Percentiles rank a stretch among this genome's conserved stretches.
Conservation (phyloP, 2,329 filamentous ascomycete genomes). For the Cladosporium sp. region DNA sequence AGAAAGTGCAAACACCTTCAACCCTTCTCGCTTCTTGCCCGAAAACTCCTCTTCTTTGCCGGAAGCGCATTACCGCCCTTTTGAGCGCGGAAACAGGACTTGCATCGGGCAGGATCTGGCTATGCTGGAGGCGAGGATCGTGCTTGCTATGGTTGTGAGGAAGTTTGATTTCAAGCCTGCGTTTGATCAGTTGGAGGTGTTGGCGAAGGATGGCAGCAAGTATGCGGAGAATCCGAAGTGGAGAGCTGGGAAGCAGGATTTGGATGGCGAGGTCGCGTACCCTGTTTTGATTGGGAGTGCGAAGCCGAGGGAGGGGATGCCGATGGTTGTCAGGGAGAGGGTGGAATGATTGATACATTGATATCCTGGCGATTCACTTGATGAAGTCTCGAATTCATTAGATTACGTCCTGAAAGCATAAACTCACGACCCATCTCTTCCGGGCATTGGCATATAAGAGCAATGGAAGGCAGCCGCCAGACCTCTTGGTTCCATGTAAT, state of each 20-base stretch:
- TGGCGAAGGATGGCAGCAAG: slow-evolving; percentile 31
- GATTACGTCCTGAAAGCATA: too few relatives aligned
- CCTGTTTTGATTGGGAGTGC: slow-evolving; percentile 25
- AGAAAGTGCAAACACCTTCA: slow-evolving; percentile 37
- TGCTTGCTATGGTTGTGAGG: slow-evolving; percentile 45
- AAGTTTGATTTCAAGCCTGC: slow-evolving; percentile 46
- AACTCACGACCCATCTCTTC: too few relatives aligned
- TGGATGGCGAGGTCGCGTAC: slow-evolving; percentile 27
- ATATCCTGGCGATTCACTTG: too few relatives aligned
- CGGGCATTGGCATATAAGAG: too few relatives aligned
- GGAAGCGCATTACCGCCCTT: slow-evolving; percentile 49
- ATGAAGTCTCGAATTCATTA: too few relatives aligned
- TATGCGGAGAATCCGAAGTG: slow-evolving; percentile 22
- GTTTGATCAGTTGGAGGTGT: slow-evolving; percentile 30
- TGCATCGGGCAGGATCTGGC: slow-evolving; percentile 55
- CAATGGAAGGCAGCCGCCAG: too few relatives aligned
- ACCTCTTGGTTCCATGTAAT: too few relatives aligned
- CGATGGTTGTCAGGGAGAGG: slow-evolving; percentile 15
- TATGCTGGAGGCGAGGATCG: slow-evolving; percentile 46
- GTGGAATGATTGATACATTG: background rate
- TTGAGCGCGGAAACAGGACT: slow-evolving; percentile 50
- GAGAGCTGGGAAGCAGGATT: slow-evolving; percentile 21
- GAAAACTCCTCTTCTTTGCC: slow-evolving; percentile 26
- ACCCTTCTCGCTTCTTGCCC: slow-evolving; percentile 45
- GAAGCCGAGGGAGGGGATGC: slow-evolving; percentile 31